Percentiles rank a stretch among this genome's conserved stretches.
These are phyloP conservation scores for Globisporangium rhizosaccharum DNA, from an alignment of 352 stramenopile species.

Conservation along the genomic window DNA sequence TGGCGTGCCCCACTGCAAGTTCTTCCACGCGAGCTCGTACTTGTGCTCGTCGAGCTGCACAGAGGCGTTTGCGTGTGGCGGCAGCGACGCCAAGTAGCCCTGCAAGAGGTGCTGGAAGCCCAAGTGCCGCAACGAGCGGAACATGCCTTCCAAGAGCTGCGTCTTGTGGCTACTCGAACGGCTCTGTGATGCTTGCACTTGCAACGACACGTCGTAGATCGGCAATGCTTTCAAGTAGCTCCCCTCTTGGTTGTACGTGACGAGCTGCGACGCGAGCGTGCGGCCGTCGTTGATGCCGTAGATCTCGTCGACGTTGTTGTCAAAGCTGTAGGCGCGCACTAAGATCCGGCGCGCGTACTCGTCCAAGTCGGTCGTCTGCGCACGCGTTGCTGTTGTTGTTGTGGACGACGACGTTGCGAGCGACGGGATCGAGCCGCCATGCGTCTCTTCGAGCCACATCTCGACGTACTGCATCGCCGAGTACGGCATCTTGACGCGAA, in stretches of 20 bases:
- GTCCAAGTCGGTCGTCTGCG: slow-evolving; percentile 21
- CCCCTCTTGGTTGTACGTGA: slow-evolving; percentile 66
- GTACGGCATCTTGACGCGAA: slow-evolving; percentile 81
- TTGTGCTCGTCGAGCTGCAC: slow-evolving; percentile 42
- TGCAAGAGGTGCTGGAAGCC: slow-evolving; percentile 73
- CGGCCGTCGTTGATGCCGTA: slow-evolving; percentile 78
- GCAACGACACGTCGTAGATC: slow-evolving; percentile 67
- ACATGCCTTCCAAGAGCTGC: slow-evolving; percentile 35
- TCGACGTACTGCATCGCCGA: slow-evolving; percentile 88
- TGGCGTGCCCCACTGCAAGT: slow-evolving; percentile 63
- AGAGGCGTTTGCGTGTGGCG: slow-evolving; percentile 1
- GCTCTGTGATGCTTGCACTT: slow-evolving; percentile 8
- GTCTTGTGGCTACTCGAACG: not conserved
- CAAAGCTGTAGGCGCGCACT: slow-evolving; percentile 55
- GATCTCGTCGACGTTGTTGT: slow-evolving; percentile 64
- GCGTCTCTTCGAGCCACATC: slow-evolving; percentile 70
- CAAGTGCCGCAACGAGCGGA: slow-evolving; percentile 54
- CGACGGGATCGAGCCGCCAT: slow-evolving; percentile 42
- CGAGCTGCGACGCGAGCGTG: slow-evolving; percentile 58
- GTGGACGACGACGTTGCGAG: slow-evolving; percentile 16
- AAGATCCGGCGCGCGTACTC: slow-evolving; percentile 44
- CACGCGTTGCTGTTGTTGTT: not conserved
- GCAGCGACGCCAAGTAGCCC: slow-evolving; percentile 37
- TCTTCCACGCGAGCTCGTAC: slow-evolving; percentile 79
- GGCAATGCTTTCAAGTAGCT: slow-evolving; percentile 57